Conservation (phyloP, 768 basidiomycete genomes). For the Hebeloma cylindrosporum region DNA sequence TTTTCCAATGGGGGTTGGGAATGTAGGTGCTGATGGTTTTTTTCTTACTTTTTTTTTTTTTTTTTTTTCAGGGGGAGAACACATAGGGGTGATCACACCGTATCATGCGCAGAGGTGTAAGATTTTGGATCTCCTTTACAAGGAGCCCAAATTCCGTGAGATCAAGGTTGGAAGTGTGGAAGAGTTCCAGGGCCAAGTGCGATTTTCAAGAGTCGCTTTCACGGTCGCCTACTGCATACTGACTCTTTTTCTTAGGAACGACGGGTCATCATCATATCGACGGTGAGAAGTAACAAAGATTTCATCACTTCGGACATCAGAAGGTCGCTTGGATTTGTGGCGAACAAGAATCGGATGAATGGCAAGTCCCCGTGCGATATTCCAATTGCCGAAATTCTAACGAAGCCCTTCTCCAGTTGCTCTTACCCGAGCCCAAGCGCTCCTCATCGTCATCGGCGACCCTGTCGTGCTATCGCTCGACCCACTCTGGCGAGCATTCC, state of each 20-base stretch:
- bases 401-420: constrained; percentile 43
- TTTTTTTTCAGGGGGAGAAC: constrained; percentile 24
- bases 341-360: constrained; percentile 55
- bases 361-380: constrained; percentile 33
- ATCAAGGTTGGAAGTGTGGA: constrained; percentile 69
- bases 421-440: constrained; percentile 62
- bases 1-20: constrained; percentile 6
- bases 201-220: constrained; percentile 2
- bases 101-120: constrained; percentile 64
- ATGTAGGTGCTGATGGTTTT: background rate
- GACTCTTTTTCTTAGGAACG: constrained; percentile 43
- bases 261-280: constrained; percentile 56
- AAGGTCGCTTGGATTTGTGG: constrained; percentile 60
- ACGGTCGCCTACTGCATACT: constrained; percentile 2
- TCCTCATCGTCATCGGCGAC: constrained; percentile 64
- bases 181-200: constrained; percentile 68
- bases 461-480: constrained; percentile 57
- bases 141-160: constrained; percentile 30
- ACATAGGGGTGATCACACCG: constrained; percentile 72
- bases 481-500: constrained; percentile 57
- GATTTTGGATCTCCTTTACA: constrained; percentile 39
- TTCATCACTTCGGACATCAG: constrained; percentile 50
- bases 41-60: background rate
- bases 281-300: constrained; percentile 53
- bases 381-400: background rate